Evolutionary conservation across 805 yeast species (phyloP).

Genomic region (Priceomyces melissophilus): DNA sequence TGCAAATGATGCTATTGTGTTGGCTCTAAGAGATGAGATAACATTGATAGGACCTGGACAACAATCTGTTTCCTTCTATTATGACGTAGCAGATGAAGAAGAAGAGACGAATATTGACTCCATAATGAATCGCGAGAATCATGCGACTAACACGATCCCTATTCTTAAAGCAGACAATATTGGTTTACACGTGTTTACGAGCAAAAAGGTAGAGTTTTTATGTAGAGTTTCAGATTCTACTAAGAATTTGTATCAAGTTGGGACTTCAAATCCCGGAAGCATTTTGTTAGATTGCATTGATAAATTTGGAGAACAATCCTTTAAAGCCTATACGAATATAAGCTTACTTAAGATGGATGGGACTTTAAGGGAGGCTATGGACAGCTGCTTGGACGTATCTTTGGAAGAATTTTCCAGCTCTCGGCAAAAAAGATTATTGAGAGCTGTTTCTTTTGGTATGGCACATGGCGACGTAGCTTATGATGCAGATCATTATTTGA

Average conservation of each 20-base stretch:
- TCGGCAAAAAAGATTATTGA: slow-evolving; percentile 76
- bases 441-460: slow-evolving; percentile 87
- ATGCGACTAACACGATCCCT: slow-evolving; percentile 30
- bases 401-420: slow-evolving; percentile 69
- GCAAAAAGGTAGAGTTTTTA: slow-evolving; percentile 55
- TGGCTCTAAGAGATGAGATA: slow-evolving; percentile 61
- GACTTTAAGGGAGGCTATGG: slow-evolving; percentile 56
- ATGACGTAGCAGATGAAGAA: slow-evolving; percentile 30
- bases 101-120: slow-evolving; percentile 30
- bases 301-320: slow-evolving; percentile 60
- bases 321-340: slow-evolving; percentile 78
- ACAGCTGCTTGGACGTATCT: slow-evolving; percentile 70
- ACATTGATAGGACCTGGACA: slow-evolving; percentile 70
- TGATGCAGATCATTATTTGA: slow-evolving; percentile 55
- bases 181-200: slow-evolving; percentile 68
- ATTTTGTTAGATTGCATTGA: slow-evolving; percentile 73
- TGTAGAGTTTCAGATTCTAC: slow-evolving; percentile 58
- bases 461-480: slow-evolving; percentile 51
- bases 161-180: slow-evolving; percentile 55
- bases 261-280: slow-evolving; percentile 80
- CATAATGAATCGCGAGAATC: slow-evolving; percentile 12
- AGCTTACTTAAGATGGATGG: slow-evolving; percentile 46
- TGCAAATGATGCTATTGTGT: slow-evolving; percentile 74
- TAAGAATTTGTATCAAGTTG: slow-evolving; percentile 68
- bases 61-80: slow-evolving; percentile 52